Percentiles rank a stretch among this genome's conserved stretches.
phyloP scores from a whole-genome alignment of 2,329 filamentous ascomycete genomes.

The Pseudopithomyces maydicus region DNA sequence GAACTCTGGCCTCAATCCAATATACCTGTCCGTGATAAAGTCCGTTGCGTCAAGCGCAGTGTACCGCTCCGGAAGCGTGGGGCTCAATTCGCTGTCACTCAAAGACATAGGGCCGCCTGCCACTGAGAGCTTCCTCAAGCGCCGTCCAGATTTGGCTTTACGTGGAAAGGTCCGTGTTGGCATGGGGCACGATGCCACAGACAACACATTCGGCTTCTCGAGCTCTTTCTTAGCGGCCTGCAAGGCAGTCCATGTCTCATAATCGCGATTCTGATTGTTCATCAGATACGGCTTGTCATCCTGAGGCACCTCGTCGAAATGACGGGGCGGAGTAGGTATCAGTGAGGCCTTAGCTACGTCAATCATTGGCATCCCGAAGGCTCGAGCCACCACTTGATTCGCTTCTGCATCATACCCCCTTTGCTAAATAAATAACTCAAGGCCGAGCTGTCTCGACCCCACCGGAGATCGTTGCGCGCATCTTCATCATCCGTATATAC shows the following conservation, averaged over 20 bases:
- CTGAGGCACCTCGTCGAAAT: neutral
- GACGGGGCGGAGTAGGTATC: neutral
- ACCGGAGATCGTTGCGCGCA: conserved; percentile 18
- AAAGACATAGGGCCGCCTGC: neutral
- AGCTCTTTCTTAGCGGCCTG: neutral
- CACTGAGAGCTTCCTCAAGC: neutral
- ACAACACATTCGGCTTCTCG: neutral
- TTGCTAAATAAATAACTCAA: neutral
- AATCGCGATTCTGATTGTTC: neutral
- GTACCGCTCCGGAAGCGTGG: neutral
- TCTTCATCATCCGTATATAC: conserved; percentile 20
- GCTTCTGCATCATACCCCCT: neutral
- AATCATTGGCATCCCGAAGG: neutral
- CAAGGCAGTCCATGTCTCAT: neutral
- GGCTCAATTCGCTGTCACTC: neutral
- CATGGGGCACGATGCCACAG: neutral
- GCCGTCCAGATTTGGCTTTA: neutral
- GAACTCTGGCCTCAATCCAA: neutral
- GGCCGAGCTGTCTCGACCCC: conserved; percentile 9
- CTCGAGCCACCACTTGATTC: neutral
- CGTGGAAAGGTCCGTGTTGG: neutral
- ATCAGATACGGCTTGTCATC: neutral
- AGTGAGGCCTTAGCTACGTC: neutral
- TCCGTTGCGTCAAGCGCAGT: neutral
- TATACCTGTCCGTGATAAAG: neutral